Base-by-base conservation (phyloP, 2,329 filamentous ascomycete genomes). In the Achaetomium macrosporum region DNA sequence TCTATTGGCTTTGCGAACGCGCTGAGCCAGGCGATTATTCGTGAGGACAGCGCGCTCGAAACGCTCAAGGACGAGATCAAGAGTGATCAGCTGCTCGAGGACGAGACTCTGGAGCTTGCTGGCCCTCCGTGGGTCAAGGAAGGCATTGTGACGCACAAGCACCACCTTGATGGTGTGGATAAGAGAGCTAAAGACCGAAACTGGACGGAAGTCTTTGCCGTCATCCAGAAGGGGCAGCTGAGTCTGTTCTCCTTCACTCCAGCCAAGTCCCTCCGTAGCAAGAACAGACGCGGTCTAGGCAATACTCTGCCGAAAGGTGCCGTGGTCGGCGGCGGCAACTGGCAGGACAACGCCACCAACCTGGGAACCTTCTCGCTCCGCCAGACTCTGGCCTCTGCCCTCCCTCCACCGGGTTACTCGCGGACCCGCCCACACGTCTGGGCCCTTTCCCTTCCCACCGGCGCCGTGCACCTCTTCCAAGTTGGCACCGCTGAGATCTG, bases 61-160 rank as follows among this genome's bases (percentile, higher is more conserved):
- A 68, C 66, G 2, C 69, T 74, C 60, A 74, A 77, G 58, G 84
- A 85, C 61, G 83, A 85, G 30, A 71, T 82, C 33, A 76, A 76
- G 44, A 73, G 74, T 1, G 75, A 80, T 5, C 82, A 86, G 25
- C 73, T 96, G 10, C 81, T 97, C 0, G 92, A 96, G 63, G 93
- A 97, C 64, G 93, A 99, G 64, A 90, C 87, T 0, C 78, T 99
- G 12, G 91, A 95, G 65, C 82, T 99, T 37, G 84, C 87, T 11
- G 93, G 93, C 20, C 89, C 93, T n/a, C 93, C 93, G 0, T 99
- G 93, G 93, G 86, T 95, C 29, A 99, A 99, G 71, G 93, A 99
- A 70, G 93, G 93, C 57, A 89, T 95, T 62, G 76, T 97, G 17
- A 92, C 92, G 61, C 92, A 99, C 73, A 97, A 97, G 70, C 92